Percentiles rank a stretch among this genome's conserved stretches.
Conservation (phyloP, 2,329 filamentous ascomycete genomes). For the Knufia petricola region DNA sequence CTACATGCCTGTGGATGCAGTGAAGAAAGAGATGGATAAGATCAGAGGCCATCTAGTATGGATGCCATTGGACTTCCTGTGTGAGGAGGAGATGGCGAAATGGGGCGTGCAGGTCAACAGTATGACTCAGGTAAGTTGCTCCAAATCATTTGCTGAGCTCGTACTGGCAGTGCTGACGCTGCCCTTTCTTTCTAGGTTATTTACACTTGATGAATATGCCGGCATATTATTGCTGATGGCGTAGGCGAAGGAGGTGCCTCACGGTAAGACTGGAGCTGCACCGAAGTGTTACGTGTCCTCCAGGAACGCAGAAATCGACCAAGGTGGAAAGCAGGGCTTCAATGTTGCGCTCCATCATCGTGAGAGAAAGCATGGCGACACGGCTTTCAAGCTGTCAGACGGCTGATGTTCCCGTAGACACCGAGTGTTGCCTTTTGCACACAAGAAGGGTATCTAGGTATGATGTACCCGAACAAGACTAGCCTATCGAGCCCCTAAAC, state of each 20-base stretch:
- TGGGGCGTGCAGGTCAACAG: constrained; percentile 75
- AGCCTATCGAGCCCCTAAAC: too few species aligned
- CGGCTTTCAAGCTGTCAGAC: too few species aligned
- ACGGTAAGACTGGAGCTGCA: too few species aligned
- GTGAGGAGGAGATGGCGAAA: constrained; percentile 81
- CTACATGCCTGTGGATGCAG: constrained; percentile 62
- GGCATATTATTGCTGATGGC: too few species aligned
- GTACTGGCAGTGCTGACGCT: background rate
- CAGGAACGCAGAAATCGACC: background rate
- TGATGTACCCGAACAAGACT: too few species aligned
- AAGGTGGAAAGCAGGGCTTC: background rate
- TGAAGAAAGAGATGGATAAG: constrained; percentile 64
- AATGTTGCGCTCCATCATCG: too few species aligned
- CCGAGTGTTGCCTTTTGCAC: too few species aligned
- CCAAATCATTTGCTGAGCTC: background rate
- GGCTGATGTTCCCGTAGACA: too few species aligned
- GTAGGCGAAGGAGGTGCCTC: too few species aligned
- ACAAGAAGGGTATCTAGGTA: too few species aligned
- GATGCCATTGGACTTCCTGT: constrained; percentile 86
- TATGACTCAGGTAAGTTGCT: constrained; percentile 75
- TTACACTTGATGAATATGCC: background rate
- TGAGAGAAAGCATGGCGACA: too few species aligned
- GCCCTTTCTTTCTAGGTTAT: constrained; percentile 1
- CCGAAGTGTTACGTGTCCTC: too few species aligned
- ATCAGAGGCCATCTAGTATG: constrained; percentile 85